Evolutionary conservation across 1,284 basidiomycete genomes (phyloP).

Genomic region (Papiliotrema laurentii): DNA sequence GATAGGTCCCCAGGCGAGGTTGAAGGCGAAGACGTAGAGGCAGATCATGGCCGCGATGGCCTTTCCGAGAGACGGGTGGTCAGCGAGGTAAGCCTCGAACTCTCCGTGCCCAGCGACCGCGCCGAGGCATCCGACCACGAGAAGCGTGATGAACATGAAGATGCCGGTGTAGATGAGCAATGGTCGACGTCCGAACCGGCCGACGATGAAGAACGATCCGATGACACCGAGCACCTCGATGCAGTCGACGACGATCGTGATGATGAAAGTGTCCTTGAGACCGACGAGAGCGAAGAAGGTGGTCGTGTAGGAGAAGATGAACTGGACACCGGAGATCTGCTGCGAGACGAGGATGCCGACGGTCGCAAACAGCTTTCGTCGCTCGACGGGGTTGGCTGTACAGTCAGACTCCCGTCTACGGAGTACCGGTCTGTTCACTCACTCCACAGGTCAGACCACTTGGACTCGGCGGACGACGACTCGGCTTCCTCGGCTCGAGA

Average conservation of each 20-base stretch:
- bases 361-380: slow-evolving; percentile 45
- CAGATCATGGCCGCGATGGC: slow-evolving; percentile 51
- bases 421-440: slow-evolving; percentile 5
- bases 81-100: slow-evolving; percentile 24
- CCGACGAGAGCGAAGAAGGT: slow-evolving; percentile 44
- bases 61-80: slow-evolving; percentile 28
- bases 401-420: not conserved
- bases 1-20: slow-evolving; percentile 51
- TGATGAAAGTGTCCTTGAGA: slow-evolving; percentile 46
- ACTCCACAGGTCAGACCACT: slow-evolving; percentile 47
- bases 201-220: slow-evolving; percentile 48
- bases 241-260: slow-evolving; percentile 45
- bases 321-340: slow-evolving; percentile 44
- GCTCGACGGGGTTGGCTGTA: slow-evolving; percentile 36
- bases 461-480: slow-evolving; percentile 38
- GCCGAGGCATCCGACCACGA: slow-evolving; percentile 47
- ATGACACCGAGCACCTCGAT: slow-evolving; percentile 48
- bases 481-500: slow-evolving; percentile 46
- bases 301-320: slow-evolving; percentile 46
- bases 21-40: slow-evolving; percentile 50
- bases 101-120: slow-evolving; percentile 29
- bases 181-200: slow-evolving; percentile 50
- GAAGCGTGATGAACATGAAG: slow-evolving; percentile 48
- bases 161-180: slow-evolving; percentile 46
- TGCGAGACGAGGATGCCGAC: slow-evolving; percentile 49